Percentiles rank a stretch among this genome's conserved stretches.
Conservation (phyloP, 75 land plant genomes). For the Pinus albicaulis region DNA sequence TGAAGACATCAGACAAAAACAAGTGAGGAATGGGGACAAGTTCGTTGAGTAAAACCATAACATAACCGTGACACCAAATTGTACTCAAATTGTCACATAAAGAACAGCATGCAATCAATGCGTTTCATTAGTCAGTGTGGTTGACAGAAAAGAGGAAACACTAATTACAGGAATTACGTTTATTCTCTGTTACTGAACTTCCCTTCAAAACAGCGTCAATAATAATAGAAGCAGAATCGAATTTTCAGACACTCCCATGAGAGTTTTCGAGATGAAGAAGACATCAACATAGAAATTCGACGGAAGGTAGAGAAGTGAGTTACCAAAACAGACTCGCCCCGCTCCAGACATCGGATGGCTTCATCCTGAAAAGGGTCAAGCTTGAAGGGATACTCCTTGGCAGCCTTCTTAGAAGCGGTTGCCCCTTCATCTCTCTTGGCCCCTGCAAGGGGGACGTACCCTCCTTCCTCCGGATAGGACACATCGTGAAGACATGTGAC, state of each 20-base stretch:
- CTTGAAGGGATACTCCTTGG: conserved; percentile 83
- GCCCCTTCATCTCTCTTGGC: neutral
- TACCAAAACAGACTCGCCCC: conserved; percentile 96
- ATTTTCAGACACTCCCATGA: neutral
- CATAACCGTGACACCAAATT: no score
- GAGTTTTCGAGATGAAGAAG: neutral
- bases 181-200: no score
- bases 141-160: no score
- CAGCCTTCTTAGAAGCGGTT: conserved; percentile 44
- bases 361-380: conserved; percentile 96
- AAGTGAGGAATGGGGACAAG: no score
- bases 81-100: no score
- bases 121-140: no score
- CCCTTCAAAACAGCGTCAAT: neutral
- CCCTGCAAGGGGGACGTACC: conserved; percentile 18
- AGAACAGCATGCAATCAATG: no score
- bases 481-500: conserved; percentile 69
- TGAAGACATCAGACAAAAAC: no score
- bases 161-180: no score
- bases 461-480: conserved; percentile 55
- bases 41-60: no score
- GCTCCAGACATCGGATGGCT: conserved; percentile 81
- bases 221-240: neutral
- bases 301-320: neutral
- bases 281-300: neutral